These are phyloP conservation scores for Solanum chacoense DNA, from an alignment of 305 asterid species.

Conservation along the genomic window DNA sequence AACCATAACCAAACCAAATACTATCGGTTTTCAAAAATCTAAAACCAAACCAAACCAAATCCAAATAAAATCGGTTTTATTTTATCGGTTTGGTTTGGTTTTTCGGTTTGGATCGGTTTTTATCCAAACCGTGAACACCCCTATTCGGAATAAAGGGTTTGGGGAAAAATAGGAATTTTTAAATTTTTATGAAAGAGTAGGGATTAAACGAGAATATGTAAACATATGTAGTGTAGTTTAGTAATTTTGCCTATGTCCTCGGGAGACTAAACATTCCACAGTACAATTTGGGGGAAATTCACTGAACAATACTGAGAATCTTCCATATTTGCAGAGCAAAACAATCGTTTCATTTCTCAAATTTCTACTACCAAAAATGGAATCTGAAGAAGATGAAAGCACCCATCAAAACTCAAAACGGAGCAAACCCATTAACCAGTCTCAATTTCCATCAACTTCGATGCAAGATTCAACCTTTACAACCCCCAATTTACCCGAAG, in stretches of 20 bases:
- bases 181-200: too few relatives aligned
- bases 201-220: too few relatives aligned
- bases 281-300: neutral
- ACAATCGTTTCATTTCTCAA: neutral
- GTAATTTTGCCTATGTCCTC: neutral
- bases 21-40: too few relatives aligned
- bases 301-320: neutral
- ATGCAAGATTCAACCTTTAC: neutral
- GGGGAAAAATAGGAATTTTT: too few relatives aligned
- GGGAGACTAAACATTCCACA: neutral
- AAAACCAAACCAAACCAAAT: too few relatives aligned
- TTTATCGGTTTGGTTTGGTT: too few relatives aligned
- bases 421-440: neutral
- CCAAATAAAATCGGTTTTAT: too few relatives aligned
- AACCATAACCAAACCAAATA: too few relatives aligned
- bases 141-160: too few relatives aligned
- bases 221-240: too few relatives aligned
- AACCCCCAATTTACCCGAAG: constrained; percentile 14
- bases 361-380: neutral
- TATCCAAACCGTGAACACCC: too few relatives aligned
- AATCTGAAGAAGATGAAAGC: neutral
- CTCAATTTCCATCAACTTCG: neutral
- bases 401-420: neutral
- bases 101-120: too few relatives aligned
- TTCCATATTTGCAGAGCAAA: neutral